Evolutionary conservation across 2,329 filamentous ascomycete genomes (phyloP), one percentile per base, ranked within the genome.

Genomic region (Colletotrichum coccodes): DNA sequence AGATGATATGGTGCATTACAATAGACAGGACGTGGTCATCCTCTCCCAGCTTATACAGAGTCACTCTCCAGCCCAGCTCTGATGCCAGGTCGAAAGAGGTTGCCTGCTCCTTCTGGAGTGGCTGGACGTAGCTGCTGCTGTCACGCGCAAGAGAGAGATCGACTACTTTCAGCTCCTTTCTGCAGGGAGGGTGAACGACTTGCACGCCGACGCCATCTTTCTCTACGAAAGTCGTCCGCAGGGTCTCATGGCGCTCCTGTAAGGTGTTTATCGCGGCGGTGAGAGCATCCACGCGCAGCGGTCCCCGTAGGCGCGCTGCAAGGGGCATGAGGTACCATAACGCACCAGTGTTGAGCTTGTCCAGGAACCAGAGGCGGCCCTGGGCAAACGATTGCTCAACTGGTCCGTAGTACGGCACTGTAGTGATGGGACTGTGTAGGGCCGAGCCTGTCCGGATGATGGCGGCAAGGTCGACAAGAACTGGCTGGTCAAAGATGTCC

Each of bases 1-100:
- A 72, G 6, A 77, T 68, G 16, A 75, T 76, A 18, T 77, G 76
- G 34, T 77, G 76, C 72, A 77, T 74, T 2, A 75, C 68, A 7
- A 77, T 75, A 0, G 74, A 76, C 0, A 77, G 56, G 1, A 75
- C 21, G 59, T 75, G 64, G 2, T 76, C 67, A 0, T 71, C 42
- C 0, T 72, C 60, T 1, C 52, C 64, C 0, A 76, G 2, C 6
- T 59, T 54, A 2, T 70, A 64, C 0, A 77, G 26, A 0, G 66
- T 50, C 2, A 70, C 72, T 49, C 75, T 66, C 73, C 73, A 76
- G 0, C 72, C 74, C 1, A 71, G 34, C 16, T 75, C 73, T 0
- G 60, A 46, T 0, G 60, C n/a, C 3, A 77, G 71, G 44, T 77
- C 56, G 30, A 77, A 76, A 3, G 74, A 63, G 4, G 71, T 72